A percentile compares a stretch with the other conserved stretches of the same genome.
These are phyloP conservation scores for Cladosporium sp. DNA, from an alignment of 2,329 filamentous ascomycete species.

Conservation along the genomic window DNA sequence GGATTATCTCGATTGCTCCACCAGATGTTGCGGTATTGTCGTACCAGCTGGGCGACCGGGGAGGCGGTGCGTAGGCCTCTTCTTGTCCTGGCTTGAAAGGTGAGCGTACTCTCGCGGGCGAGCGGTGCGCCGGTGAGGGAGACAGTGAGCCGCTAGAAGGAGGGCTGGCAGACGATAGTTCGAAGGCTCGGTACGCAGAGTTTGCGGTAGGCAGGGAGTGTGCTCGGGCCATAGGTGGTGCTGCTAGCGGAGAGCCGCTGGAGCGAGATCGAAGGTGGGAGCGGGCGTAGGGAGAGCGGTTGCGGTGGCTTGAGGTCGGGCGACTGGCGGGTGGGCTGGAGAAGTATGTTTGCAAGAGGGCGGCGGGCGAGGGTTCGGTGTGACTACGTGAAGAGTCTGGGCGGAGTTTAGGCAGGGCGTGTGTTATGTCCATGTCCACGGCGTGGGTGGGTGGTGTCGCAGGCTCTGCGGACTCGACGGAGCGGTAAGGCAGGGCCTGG, in stretches of 20 bases:
- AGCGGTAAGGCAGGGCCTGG: neutral
- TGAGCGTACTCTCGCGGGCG: slow-evolving; percentile 39
- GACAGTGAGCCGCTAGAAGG: slow-evolving; percentile 30
- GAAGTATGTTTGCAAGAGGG: slow-evolving; percentile 25
- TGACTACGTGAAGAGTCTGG: slow-evolving; percentile 24
- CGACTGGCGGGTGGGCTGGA: slow-evolving; percentile 22
- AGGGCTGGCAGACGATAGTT: slow-evolving; percentile 18
- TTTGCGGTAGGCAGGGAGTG: slow-evolving; percentile 41
- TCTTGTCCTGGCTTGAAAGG: slow-evolving; percentile 26
- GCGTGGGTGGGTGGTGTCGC: neutral
- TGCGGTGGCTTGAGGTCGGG: slow-evolving; percentile 31
- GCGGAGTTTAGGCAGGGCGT: slow-evolving; percentile 13
- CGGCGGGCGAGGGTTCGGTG: slow-evolving; percentile 33
- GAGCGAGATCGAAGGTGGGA: slow-evolving; percentile 42
- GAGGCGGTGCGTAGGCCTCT: slow-evolving; percentile 20
- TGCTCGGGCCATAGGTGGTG: slow-evolving; percentile 43
- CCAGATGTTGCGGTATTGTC: slow-evolving; percentile 17
- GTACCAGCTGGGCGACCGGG: slow-evolving; percentile 26
- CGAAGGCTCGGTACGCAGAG: slow-evolving; percentile 24
- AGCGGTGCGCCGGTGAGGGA: slow-evolving; percentile 32
- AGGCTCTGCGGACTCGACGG: neutral
- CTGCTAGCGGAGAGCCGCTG: slow-evolving; percentile 31
- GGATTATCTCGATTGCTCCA: slow-evolving; percentile 35
- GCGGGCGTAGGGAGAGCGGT: slow-evolving; percentile 43
- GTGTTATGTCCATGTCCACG: slow-evolving; percentile 1